These are phyloP conservation scores for Clonostachys rhizophaga DNA, from an alignment of 2,329 filamentous ascomycete genomes.

Conservation along the genomic window DNA sequence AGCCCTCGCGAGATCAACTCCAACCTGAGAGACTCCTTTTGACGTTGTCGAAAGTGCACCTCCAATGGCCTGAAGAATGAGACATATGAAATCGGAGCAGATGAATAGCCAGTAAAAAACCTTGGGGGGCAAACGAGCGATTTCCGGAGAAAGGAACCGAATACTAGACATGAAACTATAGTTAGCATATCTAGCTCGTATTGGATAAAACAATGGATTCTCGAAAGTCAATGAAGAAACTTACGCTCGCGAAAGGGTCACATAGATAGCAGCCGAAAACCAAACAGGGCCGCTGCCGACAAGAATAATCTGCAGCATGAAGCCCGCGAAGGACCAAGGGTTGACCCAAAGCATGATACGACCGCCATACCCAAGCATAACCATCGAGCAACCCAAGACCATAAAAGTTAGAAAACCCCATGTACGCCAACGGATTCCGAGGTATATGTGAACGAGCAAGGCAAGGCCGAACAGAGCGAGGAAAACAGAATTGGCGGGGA, in stretches of 20 bases:
- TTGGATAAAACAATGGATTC: too few species aligned
- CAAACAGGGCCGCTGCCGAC: constrained; percentile 33
- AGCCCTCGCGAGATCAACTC: constrained; percentile 34
- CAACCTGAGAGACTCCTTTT: constrained; percentile 27
- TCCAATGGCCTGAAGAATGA: constrained; percentile 51
- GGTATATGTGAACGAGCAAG: constrained; percentile 29
- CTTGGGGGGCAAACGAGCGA: constrained; percentile 36
- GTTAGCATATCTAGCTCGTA: too few species aligned
- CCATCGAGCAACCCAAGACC: constrained; percentile 46
- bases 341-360: constrained; percentile 46
- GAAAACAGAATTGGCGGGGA: constrained; percentile 39
- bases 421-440: constrained; percentile 31
- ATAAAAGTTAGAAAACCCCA: constrained; percentile 42
- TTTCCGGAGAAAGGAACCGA: constrained; percentile 27
- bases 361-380: constrained; percentile 59
- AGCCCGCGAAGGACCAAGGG: constrained; percentile 47
- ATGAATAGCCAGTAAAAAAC: constrained; percentile 45
- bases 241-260: constrained; percentile 44
- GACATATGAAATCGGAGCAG: constrained; percentile 50
- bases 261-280: constrained; percentile 58
- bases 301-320: constrained; percentile 55
- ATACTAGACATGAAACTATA: constrained; percentile 11
- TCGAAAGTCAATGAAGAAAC: not conserved
- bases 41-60: constrained; percentile 44
- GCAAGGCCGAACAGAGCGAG: constrained; percentile 33